Conservation (phyloP, 2,329 filamentous ascomycete genomes). For the Shiraia bambusicola region DNA sequence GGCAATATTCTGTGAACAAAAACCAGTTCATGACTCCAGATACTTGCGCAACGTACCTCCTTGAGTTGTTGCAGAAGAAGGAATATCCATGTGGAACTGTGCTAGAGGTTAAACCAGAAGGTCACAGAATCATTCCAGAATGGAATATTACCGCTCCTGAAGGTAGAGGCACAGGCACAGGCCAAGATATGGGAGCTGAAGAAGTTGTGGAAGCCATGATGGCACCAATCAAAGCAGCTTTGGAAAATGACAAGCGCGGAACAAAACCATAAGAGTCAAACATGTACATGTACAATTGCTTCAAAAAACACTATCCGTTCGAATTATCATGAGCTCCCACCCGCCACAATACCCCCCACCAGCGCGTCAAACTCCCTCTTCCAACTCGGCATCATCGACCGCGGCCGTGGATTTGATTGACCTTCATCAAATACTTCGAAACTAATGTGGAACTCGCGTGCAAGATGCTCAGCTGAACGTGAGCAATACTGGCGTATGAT, state of each 20-base stretch:
- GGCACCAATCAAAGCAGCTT: slow-evolving; percentile 20
- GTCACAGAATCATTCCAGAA: slow-evolving; percentile 27
- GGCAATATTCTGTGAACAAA: slow-evolving; percentile 23
- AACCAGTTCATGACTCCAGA: slow-evolving; percentile 20
- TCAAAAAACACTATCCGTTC: too few species aligned
- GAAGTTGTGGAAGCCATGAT: slow-evolving; percentile 20
- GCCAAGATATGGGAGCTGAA: slow-evolving; percentile 18
- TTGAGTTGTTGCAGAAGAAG: slow-evolving; percentile 32
- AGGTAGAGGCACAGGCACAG: slow-evolving; percentile 22
- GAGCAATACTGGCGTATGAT: slow-evolving; percentile 31
- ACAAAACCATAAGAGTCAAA: slow-evolving; percentile 11
- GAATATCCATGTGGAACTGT: slow-evolving; percentile 30
- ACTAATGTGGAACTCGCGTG: slow-evolving; percentile 13
- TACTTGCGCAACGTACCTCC: slow-evolving; percentile 21
- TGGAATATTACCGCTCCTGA: slow-evolving; percentile 29
- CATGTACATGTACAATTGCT: too few species aligned
- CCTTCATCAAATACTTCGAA: slow-evolving; percentile 28
- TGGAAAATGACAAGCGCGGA: slow-evolving; percentile 16
- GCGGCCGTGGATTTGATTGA: slow-evolving; percentile 10
- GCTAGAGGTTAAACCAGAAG: slow-evolving; percentile 22
- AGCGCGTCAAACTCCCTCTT: slow-evolving; percentile 31
- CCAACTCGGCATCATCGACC: slow-evolving; percentile 37
- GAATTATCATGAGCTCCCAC: not conserved
- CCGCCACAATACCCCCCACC: slow-evolving; percentile 25
- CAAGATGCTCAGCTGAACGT: slow-evolving; percentile 18